A percentile compares a stretch with the other conserved stretches of the same genome.
phyloP scores from a whole-genome alignment of 129 eudicot species.

The Tagetes patula region DNA sequence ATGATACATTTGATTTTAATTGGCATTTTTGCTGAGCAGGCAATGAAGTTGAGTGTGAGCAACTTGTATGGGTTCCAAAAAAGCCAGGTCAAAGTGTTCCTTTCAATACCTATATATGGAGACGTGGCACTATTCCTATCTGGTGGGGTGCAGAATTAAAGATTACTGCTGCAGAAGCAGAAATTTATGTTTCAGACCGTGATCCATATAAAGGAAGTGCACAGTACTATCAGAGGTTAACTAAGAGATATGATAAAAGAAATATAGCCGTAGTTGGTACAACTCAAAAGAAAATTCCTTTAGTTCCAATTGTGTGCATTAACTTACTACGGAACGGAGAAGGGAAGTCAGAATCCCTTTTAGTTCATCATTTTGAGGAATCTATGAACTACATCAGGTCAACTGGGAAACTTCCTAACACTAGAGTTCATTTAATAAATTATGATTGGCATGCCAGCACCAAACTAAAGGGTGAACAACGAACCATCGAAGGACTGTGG shows the following conservation, averaged over 20 bases:
- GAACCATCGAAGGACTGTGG: conserved; percentile 96
- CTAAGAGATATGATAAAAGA: conserved; percentile 74
- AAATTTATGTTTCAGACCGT: conserved; percentile 83
- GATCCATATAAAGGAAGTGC: conserved; percentile 97
- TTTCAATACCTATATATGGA: conserved; percentile 84
- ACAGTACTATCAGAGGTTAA: conserved; percentile 75
- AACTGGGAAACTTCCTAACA: conserved; percentile 65
- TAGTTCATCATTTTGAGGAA: conserved; percentile 92
- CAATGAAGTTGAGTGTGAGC: conserved; percentile 99
- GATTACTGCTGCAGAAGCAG: conserved; percentile 98
- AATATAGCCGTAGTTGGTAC: conserved; percentile 46
- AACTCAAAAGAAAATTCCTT: conserved; percentile 55
- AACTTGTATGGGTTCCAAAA: conserved; percentile 91
- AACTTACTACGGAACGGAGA: conserved; percentile 81
- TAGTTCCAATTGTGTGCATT: conserved; percentile 80
- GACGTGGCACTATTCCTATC: conserved; percentile 96
- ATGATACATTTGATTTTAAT: conserved; percentile 14
- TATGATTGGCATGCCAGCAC: conserved; percentile 97
- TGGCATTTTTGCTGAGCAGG: conserved; percentile 47
- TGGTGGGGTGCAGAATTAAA: conserved; percentile 99
- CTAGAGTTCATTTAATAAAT: conserved; percentile 73
- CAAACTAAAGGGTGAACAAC: conserved; percentile 83
- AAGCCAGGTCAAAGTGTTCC: conserved; percentile 74
- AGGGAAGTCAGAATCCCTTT: conserved; percentile 88
- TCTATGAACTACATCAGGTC: conserved; percentile 69